Conservation (phyloP, 805 yeast species). For the Nakazawaea populi region DNA sequence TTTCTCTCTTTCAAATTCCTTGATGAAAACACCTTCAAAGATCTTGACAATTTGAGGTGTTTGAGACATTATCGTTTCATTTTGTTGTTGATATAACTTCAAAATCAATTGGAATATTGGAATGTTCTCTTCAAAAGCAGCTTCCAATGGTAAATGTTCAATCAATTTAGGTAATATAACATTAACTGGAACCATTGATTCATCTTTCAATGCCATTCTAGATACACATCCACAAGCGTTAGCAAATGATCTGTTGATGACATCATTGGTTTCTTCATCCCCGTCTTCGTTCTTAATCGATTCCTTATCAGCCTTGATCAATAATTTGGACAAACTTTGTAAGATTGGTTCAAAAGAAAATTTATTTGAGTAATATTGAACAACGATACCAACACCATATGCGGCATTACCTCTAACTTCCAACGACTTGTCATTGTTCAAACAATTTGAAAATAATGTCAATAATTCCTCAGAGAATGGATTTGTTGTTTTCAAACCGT, state of each 20-base stretch:
- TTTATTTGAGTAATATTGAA: constrained; percentile 39
- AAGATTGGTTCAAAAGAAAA: constrained; percentile 62
- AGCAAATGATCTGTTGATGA: constrained; percentile 77
- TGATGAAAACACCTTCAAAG: constrained; percentile 64
- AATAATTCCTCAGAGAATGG: constrained; percentile 68
- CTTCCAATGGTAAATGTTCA: constrained; percentile 75
- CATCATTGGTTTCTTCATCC: constrained; percentile 75
- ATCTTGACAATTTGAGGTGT: constrained; percentile 62
- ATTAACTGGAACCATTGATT: constrained; percentile 66
- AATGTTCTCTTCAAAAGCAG: constrained; percentile 87
- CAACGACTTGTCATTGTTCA: constrained; percentile 69
- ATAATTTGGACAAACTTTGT: constrained; percentile 58
- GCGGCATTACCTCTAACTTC: constrained; percentile 95
- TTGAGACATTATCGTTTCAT: constrained; percentile 45
- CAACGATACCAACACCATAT: constrained; percentile 84
- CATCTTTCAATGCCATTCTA: constrained; percentile 75
- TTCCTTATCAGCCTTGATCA: constrained; percentile 76
- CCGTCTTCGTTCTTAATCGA: constrained; percentile 51
- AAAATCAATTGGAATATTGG: constrained; percentile 81
- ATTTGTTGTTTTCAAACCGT: constrained; percentile 61
- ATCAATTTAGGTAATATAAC: constrained; percentile 72
- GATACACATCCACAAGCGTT: constrained; percentile 98
- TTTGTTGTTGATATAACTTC: constrained; percentile 60
- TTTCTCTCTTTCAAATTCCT: constrained; percentile 70
- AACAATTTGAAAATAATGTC: constrained; percentile 60